phyloP scores from a whole-genome alignment of 108 stramenopile genomes.

The Bacterosira constricta region DNA sequence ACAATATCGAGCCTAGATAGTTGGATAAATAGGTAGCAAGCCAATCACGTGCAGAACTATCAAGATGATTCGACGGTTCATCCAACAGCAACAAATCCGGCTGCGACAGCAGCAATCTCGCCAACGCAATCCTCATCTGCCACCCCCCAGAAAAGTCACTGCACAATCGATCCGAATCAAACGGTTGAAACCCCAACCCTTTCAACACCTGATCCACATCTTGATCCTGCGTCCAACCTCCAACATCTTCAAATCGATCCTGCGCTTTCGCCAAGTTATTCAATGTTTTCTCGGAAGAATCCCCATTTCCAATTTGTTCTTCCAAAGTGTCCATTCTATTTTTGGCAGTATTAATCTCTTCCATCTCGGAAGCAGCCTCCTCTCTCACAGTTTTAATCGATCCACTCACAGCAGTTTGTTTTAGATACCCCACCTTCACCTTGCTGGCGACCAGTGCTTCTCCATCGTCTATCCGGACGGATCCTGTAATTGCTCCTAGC shows the following conservation, averaged over 20 bases:
- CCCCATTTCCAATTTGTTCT: constrained; percentile 46
- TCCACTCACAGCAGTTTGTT: constrained; percentile 88
- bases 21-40: constrained; percentile 79
- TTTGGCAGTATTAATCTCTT: constrained; percentile 60
- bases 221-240: constrained; percentile 90
- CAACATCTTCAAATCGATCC: constrained; percentile 69
- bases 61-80: constrained; percentile 90
- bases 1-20: constrained; percentile 83
- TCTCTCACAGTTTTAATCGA: constrained; percentile 84
- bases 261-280: constrained; percentile 64
- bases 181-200: constrained; percentile 82
- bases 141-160: constrained; percentile 91
- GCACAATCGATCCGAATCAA: constrained; percentile 79
- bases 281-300: constrained; percentile 67
- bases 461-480: constrained; percentile 65
- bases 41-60: constrained; percentile 76
- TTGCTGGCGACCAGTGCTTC: constrained; percentile 60
- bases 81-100: constrained; percentile 85
- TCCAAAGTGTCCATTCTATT: constrained; percentile 48
- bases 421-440: constrained; percentile 76
- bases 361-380: constrained; percentile 90
- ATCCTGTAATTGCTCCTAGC: constrained; percentile 66
- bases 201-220: constrained; percentile 81
- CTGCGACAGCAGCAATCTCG: constrained; percentile 81
- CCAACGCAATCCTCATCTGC: constrained; percentile 95